Evolutionary conservation across 306 rosid genomes (phyloP).

Genomic region (Chamaecrista fasciculata): DNA sequence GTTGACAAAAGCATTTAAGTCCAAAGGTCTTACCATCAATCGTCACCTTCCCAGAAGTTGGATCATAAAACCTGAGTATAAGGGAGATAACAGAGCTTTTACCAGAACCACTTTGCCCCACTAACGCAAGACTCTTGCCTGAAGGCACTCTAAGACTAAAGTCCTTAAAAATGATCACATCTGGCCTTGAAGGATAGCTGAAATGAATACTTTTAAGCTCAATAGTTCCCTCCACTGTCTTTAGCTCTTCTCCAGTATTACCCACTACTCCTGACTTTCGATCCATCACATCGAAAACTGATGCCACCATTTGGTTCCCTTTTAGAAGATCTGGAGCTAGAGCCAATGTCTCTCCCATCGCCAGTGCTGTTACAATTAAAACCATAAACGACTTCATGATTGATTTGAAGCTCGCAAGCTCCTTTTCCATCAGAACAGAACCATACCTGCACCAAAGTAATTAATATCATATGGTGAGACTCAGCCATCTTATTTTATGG

Average conservation of each 20-base stretch:
- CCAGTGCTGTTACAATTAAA: conserved; percentile 80
- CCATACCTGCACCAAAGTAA: conserved; percentile 65
- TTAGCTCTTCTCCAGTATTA: conserved; percentile 62
- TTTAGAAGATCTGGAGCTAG: conserved; percentile 82
- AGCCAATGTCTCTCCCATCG: conserved; percentile 92
- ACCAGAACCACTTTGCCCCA: conserved; percentile 93
- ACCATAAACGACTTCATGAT: conserved; percentile 87
- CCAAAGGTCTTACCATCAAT: conserved; percentile 62
- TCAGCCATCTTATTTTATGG: no score
- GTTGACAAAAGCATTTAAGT: conserved; percentile 10
- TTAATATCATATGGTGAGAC: not conserved
- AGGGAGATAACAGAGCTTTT: conserved; percentile 87
- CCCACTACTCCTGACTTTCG: conserved; percentile 55
- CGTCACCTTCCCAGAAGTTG: conserved; percentile 70
- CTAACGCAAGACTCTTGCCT: conserved; percentile 71
- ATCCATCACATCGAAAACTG: conserved; percentile 73
- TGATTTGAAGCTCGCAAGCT: conserved; percentile 73
- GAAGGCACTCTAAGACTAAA: conserved; percentile 60
- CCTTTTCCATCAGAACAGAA: conserved; percentile 71
- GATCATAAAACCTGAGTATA: conserved; percentile 84
- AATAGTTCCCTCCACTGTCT: conserved; percentile 65
- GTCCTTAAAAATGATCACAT: conserved; percentile 60
- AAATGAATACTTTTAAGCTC: conserved; percentile 63
- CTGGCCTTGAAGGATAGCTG: conserved; percentile 84
- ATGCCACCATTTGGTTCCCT: conserved; percentile 90